Evolutionary conservation across 495 filamentous ascomycete genomes (phyloP), one percentile per base, ranked within the genome.

Genomic region (Viridothelium virens): DNA sequence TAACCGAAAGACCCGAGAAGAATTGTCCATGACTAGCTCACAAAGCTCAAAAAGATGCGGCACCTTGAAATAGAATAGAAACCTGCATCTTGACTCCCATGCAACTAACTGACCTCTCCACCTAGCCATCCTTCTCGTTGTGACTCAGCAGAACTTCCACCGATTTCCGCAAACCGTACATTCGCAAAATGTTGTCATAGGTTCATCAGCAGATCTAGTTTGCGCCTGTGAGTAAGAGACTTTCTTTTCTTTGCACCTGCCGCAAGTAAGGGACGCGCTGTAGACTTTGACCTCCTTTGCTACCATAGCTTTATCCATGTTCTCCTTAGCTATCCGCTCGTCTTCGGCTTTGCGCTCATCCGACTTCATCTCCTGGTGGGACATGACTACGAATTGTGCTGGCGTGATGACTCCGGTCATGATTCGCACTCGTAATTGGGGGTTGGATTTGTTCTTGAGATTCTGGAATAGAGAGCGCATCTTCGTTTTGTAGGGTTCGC

Each of bases 191-290:
- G 89, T 91, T 64, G 89, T 91, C 88, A 91, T 90, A 71, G 89
- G 89, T 73, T 91, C 94, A 83, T 98, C 94, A 56, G 94, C 94
- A 77, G 85, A 89, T 69, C 95, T 86, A 4, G 94, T 97, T 80
- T 97, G 95, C 37, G 95, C 94, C 78, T 97, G 94, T 39, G 84
- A 92, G 75, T 98, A 98, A 70, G 86, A 88, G 72, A 98, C 94
- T 81, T 90, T 94, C 80, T 89, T 91, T 82, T 96, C 84, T 48
- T 86, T 85, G 75, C 94, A 97, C 78, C 90, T 90, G 66, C 91
- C 85, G 77, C 94, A 98, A 77, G 89, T 87, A 68, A 97, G 81
- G 18, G 67, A 72, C 67, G 89, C 90, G 72, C 87, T 92, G 39
- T 18, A 61, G 77, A 96, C 90, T 77, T 89, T 91, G 75, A 96